Conservation (phyloP, 805 yeast genomes). For the Maudiozyma serrabonitensis region DNA sequence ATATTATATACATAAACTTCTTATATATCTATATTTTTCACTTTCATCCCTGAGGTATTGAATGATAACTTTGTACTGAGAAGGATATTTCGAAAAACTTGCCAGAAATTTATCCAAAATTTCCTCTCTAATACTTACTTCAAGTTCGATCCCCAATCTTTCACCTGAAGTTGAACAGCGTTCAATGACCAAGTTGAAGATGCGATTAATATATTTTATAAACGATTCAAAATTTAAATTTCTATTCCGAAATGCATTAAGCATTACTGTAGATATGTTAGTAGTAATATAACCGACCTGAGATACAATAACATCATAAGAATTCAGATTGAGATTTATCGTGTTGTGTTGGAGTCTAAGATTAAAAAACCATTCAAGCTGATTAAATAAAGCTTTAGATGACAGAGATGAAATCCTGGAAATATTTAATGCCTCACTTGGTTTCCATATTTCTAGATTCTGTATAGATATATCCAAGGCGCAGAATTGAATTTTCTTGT, state of each 20-base stretch:
- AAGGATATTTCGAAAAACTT: neutral
- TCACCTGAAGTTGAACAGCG: neutral
- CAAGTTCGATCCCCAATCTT: too few species aligned
- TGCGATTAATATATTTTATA: neutral
- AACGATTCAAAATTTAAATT: neutral
- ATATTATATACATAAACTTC: neutral
- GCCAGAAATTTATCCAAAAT: neutral
- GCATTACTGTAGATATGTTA: constrained; percentile 3
- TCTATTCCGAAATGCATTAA: constrained; percentile 2
- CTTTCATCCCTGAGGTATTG: neutral
- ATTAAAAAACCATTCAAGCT: constrained; percentile 22
- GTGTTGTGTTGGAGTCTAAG: constrained; percentile 28
- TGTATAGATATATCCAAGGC: constrained; percentile 32
- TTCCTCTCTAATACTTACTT: neutral
- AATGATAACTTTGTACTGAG: neutral
- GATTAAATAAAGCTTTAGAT: constrained; percentile 15
- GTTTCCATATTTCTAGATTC: constrained; percentile 31
- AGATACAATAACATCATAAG: neutral
- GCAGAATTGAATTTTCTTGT: constrained; percentile 30
- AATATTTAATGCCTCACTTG: constrained; percentile 12
- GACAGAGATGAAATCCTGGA: constrained; percentile 9
- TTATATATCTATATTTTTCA: neutral
- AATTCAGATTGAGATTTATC: constrained; percentile 17
- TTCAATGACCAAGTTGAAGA: neutral
- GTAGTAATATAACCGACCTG: constrained; percentile 5